Evolutionary conservation across 148 eudicot genomes (phyloP).

Genomic region (Fagopyrum homotropicum): DNA sequence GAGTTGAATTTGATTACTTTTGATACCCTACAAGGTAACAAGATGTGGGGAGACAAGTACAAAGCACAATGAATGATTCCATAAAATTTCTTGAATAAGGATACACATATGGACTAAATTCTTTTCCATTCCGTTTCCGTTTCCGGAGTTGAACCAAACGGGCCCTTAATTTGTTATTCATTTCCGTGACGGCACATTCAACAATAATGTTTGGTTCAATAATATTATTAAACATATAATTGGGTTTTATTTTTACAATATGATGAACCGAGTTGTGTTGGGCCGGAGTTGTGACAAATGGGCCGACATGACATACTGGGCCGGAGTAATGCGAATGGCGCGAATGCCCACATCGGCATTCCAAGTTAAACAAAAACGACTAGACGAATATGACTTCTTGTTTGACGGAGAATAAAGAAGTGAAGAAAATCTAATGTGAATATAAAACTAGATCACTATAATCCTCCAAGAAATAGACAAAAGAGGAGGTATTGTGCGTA

Average conservation of each 20-base stretch:
- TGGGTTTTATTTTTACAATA: too few species aligned
- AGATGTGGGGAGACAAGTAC: too few species aligned
- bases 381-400: background rate
- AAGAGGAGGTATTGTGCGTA: background rate
- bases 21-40: too few species aligned
- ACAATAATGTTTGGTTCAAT: background rate
- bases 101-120: too few species aligned
- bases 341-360: background rate
- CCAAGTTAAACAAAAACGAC: background rate
- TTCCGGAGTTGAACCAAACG: too few species aligned
- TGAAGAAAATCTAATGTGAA: background rate
- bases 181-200: background rate
- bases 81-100: too few species aligned
- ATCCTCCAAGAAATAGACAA: background rate
- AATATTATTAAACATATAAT: too few species aligned
- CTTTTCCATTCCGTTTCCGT: too few species aligned
- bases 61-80: too few species aligned
- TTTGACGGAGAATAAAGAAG: background rate
- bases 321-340: background rate
- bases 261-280: too few species aligned
- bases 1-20: too few species aligned
- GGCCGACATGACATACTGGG: background rate
- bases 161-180: background rate
- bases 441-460: background rate
- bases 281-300: background rate